These are phyloP conservation scores for Sphagnum magellanicum DNA, from an alignment of 228 moss, liverwort and hornwort genomes.

Conservation along the genomic window DNA sequence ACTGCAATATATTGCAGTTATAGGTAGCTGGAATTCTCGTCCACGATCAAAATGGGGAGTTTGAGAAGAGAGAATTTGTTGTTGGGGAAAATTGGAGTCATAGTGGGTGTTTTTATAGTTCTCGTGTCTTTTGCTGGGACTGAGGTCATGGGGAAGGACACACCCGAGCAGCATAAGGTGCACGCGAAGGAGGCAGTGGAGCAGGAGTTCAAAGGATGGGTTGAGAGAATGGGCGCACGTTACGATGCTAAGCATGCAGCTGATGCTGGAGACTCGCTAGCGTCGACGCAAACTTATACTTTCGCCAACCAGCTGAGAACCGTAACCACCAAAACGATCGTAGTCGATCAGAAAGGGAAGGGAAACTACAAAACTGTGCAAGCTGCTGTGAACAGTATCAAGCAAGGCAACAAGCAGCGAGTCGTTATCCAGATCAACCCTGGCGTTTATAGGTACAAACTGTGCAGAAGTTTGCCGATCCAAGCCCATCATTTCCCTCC, in stretches of 20 bases:
- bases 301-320: not conserved
- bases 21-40: too few relatives aligned
- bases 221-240: not conserved
- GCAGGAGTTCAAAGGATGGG: not conserved
- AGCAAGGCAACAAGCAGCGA: conserved; percentile 12
- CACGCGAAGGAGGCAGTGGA: not conserved
- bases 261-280: not conserved
- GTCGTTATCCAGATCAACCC: conserved; percentile 14
- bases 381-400: conserved; percentile 24
- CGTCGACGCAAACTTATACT: too few relatives aligned
- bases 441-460: conserved; percentile 31
- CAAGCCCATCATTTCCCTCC: too few relatives aligned
- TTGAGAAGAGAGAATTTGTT: too few relatives aligned
- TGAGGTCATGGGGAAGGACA: too few relatives aligned
- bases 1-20: too few relatives aligned
- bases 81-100: too few relatives aligned
- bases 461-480: too few relatives aligned
- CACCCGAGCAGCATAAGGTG: not conserved
- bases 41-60: too few relatives aligned
- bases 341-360: conserved; percentile 20
- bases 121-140: too few relatives aligned
- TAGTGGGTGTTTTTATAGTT: too few relatives aligned
- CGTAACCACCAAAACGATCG: not conserved
- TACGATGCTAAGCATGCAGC: not conserved
- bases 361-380: conserved; percentile 27